phyloP scores from a whole-genome alignment of 106 monocot species.

The Posidonia australis region DNA sequence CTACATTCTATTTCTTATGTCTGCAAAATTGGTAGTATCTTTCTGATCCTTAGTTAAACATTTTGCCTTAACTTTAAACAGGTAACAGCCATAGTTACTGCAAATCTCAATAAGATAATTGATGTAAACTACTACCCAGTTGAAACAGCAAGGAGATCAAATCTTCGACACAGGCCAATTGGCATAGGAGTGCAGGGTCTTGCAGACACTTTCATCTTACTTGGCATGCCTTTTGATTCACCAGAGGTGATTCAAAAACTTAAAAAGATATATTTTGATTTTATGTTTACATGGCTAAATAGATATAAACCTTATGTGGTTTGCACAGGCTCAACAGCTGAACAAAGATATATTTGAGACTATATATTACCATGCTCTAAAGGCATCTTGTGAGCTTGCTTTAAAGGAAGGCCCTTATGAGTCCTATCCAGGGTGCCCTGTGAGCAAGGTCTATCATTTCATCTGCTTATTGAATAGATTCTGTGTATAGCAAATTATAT shows the following conservation, averaged over 20 bases:
- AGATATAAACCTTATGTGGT: conserved; percentile 2
- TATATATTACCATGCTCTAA: conserved; percentile 78
- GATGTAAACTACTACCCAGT: conserved; percentile 15
- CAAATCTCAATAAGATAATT: conserved; percentile 21
- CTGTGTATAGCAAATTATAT: too few species aligned
- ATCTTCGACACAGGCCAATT: conserved; percentile 35
- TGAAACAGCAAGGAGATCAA: conserved; percentile 12
- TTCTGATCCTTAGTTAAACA: background rate
- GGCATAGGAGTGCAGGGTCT: conserved; percentile 88
- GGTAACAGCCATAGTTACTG: conserved; percentile 9
- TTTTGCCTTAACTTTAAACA: background rate
- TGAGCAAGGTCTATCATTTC: conserved; percentile 51
- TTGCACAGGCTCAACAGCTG: conserved; percentile 64
- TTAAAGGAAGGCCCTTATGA: conserved; percentile 74
- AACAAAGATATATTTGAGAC: conserved; percentile 93
- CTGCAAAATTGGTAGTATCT: background rate
- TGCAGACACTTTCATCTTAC: conserved; percentile 82
- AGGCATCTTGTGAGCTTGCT: conserved; percentile 71
- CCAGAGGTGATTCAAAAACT: conserved; percentile 34
- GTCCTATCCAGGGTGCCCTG: conserved; percentile 65
- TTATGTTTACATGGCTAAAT: background rate
- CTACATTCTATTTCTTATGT: background rate
- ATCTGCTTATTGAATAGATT: background rate
- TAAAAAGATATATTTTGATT: background rate
- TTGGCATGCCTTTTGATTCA: conserved; percentile 95